A percentile compares a stretch with the other conserved stretches of the same genome.
Conservation (phyloP, 331 rosid species). For the Rhamnella rubrinervis region DNA sequence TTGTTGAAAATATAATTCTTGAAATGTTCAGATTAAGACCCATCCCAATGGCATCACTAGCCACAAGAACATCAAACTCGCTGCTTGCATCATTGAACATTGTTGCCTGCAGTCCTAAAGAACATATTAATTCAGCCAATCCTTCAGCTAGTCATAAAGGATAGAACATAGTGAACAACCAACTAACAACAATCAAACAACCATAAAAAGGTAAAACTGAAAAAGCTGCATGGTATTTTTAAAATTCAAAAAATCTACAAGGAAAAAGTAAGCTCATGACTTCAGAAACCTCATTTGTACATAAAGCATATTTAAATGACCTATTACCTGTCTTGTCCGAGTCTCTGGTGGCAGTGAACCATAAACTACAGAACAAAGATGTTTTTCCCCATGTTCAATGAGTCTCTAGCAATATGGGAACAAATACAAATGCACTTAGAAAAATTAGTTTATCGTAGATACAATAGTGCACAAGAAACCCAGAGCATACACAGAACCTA, state of each 20-base stretch:
- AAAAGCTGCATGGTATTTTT: conserved; percentile 10
- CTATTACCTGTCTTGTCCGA: conserved; percentile 88
- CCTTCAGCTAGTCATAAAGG: conserved; percentile 15
- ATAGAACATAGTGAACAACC: conserved; percentile 13
- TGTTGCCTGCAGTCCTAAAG: conserved; percentile 79
- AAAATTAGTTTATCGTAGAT: conserved; percentile 20
- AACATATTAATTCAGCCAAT: conserved; percentile 39
- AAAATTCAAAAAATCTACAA: conserved; percentile 2
- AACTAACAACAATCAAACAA: not conserved
- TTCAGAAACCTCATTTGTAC: conserved; percentile 5
- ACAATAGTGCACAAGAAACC: not conserved
- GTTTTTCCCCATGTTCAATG: conserved; percentile 65
- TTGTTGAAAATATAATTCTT: conserved; percentile 84
- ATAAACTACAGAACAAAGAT: conserved; percentile 94
- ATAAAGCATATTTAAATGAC: conserved; percentile 24
- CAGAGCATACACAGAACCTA: not conserved
- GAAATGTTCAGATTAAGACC: conserved; percentile 97
- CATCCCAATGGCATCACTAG: conserved; percentile 98
- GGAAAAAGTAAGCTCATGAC: not conserved
- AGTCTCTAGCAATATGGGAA: conserved; percentile 47
- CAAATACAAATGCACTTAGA: conserved; percentile 18
- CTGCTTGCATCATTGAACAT: conserved; percentile 83
- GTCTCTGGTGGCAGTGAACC: conserved; percentile 98
- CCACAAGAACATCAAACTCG: conserved; percentile 95
- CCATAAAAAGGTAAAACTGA: not conserved